phyloP scores from a whole-genome alignment of 306 rosid species.

The Malus sylvestris region DNA sequence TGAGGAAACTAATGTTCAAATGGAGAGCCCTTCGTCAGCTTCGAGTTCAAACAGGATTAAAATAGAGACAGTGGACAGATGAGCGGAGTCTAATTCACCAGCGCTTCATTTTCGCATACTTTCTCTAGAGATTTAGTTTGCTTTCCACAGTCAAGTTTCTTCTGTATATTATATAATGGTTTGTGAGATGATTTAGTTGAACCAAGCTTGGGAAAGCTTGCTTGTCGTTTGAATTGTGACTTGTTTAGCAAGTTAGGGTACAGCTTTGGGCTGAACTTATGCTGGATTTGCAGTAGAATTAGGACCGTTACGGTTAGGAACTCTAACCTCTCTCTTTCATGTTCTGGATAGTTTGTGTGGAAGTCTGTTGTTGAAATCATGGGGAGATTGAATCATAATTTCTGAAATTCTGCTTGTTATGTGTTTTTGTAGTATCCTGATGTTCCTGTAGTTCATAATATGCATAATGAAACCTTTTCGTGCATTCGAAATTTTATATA shows the following conservation, averaged over 20 bases:
- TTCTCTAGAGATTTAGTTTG: slow-evolving; percentile 25
- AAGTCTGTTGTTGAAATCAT: slow-evolving; percentile 28
- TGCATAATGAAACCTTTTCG: not conserved
- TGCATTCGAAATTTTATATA: no score
- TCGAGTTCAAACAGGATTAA: slow-evolving; percentile 28
- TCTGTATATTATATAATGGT: slow-evolving; percentile 35
- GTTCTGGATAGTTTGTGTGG: slow-evolving; percentile 1
- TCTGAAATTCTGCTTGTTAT: not conserved
- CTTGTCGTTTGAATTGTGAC: slow-evolving; percentile 30
- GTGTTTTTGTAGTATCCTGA: no score
- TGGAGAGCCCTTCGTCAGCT: slow-evolving; percentile 26
- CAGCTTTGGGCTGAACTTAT: slow-evolving; percentile 72
- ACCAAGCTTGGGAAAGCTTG: slow-evolving; percentile 36
- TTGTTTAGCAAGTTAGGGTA: slow-evolving; percentile 25
- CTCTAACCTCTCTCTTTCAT: slow-evolving; percentile 15
- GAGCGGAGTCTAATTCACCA: slow-evolving; percentile 21
- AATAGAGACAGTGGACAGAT: slow-evolving; percentile 39
- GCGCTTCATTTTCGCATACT: not conserved
- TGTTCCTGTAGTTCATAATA: not conserved
- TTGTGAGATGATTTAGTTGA: slow-evolving; percentile 19
- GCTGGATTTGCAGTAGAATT: slow-evolving; percentile 16
- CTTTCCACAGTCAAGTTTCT: slow-evolving; percentile 34
- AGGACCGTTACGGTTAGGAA: not conserved
- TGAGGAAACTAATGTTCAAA: slow-evolving; percentile 22
- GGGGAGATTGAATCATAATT: not conserved